These are phyloP conservation scores for Cladosporium sp. DNA, from an alignment of 2,329 filamentous ascomycete genomes.

Conservation along the genomic window DNA sequence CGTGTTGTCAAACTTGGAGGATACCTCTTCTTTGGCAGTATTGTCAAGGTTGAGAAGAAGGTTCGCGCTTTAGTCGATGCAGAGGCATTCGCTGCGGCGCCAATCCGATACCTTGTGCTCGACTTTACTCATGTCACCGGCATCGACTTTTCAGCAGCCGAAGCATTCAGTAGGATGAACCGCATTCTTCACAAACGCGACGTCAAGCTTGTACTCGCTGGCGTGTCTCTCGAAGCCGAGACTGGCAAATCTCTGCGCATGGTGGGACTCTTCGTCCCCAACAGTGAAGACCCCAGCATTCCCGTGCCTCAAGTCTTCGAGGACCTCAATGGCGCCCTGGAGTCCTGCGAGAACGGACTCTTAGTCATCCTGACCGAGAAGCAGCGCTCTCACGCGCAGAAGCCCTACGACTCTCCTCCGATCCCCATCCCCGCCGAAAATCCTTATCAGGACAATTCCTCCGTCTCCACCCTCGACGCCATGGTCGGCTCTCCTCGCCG, in stretches of 20 bases:
- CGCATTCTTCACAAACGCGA: constrained; percentile 74
- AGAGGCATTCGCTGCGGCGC: constrained; percentile 71
- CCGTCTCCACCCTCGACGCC: constrained; percentile 28
- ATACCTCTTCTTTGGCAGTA: constrained; percentile 97
- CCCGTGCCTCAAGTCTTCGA: constrained; percentile 67
- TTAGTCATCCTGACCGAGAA: constrained; percentile 55
- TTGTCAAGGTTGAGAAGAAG: constrained; percentile 89
- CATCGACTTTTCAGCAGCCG: constrained; percentile 92
- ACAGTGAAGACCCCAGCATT: constrained; percentile 62
- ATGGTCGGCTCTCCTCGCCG: constrained; percentile 73
- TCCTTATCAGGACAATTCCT: neutral
- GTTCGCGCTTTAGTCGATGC: constrained; percentile 82
- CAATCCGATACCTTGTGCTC: constrained; percentile 85
- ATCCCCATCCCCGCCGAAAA: constrained; percentile 33
- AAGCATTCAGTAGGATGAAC: constrained; percentile 91
- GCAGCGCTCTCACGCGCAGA: constrained; percentile 40
- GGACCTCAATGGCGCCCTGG: constrained; percentile 87
- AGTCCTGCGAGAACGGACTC: constrained; percentile 92
- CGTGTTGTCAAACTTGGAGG: constrained; percentile 88
- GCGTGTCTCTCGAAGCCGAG: constrained; percentile 72
- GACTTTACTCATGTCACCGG: constrained; percentile 89
- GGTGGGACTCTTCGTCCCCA: constrained; percentile 76
- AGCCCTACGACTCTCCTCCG: constrained; percentile 49
- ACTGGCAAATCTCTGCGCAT: constrained; percentile 78
- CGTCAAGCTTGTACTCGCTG: constrained; percentile 79